Base-by-base conservation (phyloP, 2,329 filamentous ascomycete genomes). In the Pseudogymnoascus sp. region DNA sequence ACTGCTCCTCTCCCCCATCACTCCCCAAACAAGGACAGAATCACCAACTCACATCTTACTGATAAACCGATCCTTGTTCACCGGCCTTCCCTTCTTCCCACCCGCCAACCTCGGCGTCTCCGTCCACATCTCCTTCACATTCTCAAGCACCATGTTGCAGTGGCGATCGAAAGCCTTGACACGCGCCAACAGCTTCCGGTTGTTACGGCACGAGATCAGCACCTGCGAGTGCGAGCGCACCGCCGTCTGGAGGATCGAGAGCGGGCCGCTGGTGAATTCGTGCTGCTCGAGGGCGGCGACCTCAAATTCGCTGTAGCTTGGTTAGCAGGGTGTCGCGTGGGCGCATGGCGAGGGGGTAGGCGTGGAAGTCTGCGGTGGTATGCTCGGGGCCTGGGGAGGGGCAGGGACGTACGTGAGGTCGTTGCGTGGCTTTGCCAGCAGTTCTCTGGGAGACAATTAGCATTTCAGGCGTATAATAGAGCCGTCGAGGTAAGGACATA, bases 121-220 rank as follows among this genome's bases (percentile, higher is more conserved):
- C 8, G 92, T 97, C 94, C 94, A 99, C 93, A 99, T 97, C 79
- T 99, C 94, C 82, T 95, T 95, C 45, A 95, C 92, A 69, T 96
- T 96, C 80, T 96, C 92, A 58, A 97, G 81, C 3, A 96, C 90
- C 94, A 99, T 97, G 79, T 99, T 99, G 84, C 92, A 97, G 78
- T 99, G 94, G 64, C 94, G 84, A 78, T 99, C 94, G 75, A 99
- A 99, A 5, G 94, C 94, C 82, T 99, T 99, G 72, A 99, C 93
- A 67, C 94, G 89, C 60, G 93, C 94, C 61, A 99, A 87, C 58
- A 99, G 83, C 82, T 99, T 99, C 77, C 93, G 89, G 81, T 97
- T 97, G 84, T 96, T 97, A 68, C 94, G 92, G 79, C 93, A 93
- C 61, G 91, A 96, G 73, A 99, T 97, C 67, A 99, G 86, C 65